These are phyloP conservation scores for Ailanthus altissimus DNA, from an alignment of 345 rosid species.

Conservation along the genomic window DNA sequence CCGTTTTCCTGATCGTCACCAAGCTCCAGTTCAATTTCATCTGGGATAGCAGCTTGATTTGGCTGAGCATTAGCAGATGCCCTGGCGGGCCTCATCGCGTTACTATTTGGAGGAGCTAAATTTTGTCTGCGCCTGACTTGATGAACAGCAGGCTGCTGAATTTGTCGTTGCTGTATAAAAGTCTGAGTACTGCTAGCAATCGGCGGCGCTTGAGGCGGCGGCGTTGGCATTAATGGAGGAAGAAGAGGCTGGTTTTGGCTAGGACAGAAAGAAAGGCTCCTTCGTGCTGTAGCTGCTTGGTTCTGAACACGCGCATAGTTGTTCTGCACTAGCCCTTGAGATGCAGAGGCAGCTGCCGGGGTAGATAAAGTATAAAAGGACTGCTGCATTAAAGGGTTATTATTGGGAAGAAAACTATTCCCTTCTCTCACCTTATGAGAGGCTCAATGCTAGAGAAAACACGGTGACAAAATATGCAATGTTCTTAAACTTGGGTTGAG, in stretches of 20 bases:
- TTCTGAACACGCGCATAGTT: neutral
- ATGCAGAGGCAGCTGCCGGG: no score
- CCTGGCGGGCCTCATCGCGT: neutral
- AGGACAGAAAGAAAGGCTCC: neutral
- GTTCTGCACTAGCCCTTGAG: neutral
- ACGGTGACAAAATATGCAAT: neutral
- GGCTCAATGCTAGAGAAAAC: neutral
- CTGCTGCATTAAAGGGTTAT: neutral
- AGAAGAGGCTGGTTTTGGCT: neutral
- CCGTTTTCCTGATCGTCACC: neutral
- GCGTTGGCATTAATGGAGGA: neutral
- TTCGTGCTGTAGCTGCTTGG: neutral
- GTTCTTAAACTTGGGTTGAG: neutral
- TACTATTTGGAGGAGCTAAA: neutral
- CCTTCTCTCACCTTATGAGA: neutral
- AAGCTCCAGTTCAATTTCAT: constrained; percentile 10
- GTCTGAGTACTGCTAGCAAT: neutral
- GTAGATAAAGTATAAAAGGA: neutral
- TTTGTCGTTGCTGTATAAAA: neutral
- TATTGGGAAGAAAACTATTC: no score
- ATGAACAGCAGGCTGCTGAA: neutral
- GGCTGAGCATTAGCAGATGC: neutral
- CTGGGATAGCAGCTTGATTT: neutral
- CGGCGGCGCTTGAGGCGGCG: neutral
- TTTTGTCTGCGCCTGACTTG: neutral